Evolutionary conservation across 1,139 yeast species (phyloP).

Genomic region (Sugiyamaella japonica): DNA sequence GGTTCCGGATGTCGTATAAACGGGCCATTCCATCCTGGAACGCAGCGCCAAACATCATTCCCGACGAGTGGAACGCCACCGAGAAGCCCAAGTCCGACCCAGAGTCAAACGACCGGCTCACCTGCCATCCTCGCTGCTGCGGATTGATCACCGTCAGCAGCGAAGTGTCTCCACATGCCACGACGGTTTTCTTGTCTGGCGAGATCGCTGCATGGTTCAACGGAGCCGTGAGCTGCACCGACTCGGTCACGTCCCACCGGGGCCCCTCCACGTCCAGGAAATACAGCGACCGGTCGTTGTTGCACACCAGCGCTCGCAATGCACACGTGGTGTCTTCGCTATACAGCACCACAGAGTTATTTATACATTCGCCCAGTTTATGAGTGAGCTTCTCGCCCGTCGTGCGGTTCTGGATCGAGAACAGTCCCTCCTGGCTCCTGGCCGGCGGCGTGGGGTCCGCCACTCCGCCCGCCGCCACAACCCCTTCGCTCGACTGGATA

Average conservation of each 20-base stretch:
- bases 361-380: slow-evolving; percentile 75
- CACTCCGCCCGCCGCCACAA: slow-evolving; percentile 74
- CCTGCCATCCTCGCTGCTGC: slow-evolving; percentile 35
- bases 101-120: slow-evolving; percentile 49
- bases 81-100: slow-evolving; percentile 81
- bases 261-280: slow-evolving; percentile 57
- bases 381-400: slow-evolving; percentile 51
- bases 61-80: slow-evolving; percentile 72
- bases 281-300: slow-evolving; percentile 75
- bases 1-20: slow-evolving; percentile 71
- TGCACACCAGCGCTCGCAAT: slow-evolving; percentile 65
- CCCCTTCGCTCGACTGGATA: slow-evolving; percentile 57
- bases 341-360: slow-evolving; percentile 72
- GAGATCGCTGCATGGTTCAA: slow-evolving; percentile 62
- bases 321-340: slow-evolving; percentile 41
- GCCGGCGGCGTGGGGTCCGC: slow-evolving; percentile 33
- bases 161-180: slow-evolving; percentile 61
- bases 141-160: slow-evolving; percentile 54
- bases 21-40: slow-evolving; percentile 84
- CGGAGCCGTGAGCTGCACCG: slow-evolving; percentile 51
- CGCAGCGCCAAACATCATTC: slow-evolving; percentile 70
- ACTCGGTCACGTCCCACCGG: slow-evolving; percentile 44
- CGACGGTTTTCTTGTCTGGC: slow-evolving; percentile 54
- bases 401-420: slow-evolving; percentile 55
- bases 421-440: slow-evolving; percentile 50